These are phyloP conservation scores for Tritrichomonas foetus DNA, from an alignment of 208 protist genomes.

Conservation along the genomic window DNA sequence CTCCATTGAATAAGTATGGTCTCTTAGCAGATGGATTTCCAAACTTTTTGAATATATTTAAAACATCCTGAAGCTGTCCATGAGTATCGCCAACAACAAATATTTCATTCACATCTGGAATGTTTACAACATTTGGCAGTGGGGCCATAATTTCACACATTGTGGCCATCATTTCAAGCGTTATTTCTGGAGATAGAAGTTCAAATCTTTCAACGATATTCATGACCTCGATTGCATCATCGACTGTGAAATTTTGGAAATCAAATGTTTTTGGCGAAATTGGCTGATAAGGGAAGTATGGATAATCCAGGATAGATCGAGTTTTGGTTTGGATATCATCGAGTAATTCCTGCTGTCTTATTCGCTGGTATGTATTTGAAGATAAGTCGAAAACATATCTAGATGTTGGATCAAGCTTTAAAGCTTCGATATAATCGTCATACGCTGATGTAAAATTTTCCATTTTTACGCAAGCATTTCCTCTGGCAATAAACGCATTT, in stretches of 20 bases:
- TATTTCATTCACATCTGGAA: background rate
- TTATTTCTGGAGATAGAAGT: background rate
- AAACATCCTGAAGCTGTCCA: constrained; percentile 9
- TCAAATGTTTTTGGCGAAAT: background rate
- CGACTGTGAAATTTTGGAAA: background rate
- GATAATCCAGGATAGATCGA: no score
- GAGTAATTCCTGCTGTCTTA: no score
- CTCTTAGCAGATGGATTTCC: background rate
- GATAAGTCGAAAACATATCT: no score
- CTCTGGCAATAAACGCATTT: no score
- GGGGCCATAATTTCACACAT: background rate
- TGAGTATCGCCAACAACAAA: constrained; percentile 20
- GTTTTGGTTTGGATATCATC: no score
- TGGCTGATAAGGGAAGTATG: no score
- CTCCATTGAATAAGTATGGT: constrained; percentile 39
- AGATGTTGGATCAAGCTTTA: background rate
- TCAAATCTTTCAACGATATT: background rate
- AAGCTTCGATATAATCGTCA: background rate
- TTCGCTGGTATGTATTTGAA: no score
- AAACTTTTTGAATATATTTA: constrained; percentile 7
- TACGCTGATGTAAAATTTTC: background rate
- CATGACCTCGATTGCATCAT: background rate
- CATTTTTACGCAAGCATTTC: no score
- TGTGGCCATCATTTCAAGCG: background rate
- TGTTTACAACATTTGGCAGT: background rate